phyloP scores from a whole-genome alignment of 2,329 filamentous ascomycete species.

The Cercospora zeina region DNA sequence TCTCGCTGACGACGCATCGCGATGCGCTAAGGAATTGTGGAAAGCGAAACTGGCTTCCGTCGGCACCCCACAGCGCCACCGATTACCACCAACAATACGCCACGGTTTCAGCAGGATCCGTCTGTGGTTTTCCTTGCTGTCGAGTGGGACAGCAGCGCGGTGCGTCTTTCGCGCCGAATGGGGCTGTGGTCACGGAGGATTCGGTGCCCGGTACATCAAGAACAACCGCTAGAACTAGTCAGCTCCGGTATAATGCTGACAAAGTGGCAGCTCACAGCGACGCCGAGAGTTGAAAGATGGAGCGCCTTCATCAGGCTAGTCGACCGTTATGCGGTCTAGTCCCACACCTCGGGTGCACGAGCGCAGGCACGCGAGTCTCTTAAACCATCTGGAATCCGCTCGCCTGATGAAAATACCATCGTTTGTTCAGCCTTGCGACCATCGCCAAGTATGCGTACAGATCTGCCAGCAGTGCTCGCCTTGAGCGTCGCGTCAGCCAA shows the following conservation, averaged over 20 bases:
- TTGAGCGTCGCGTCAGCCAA: slow-evolving; percentile 2
- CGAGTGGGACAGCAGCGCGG: not conserved
- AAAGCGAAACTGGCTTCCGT: not conserved
- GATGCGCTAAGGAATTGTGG: not conserved
- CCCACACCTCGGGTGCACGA: slow-evolving; percentile 6
- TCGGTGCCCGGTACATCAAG: not conserved
- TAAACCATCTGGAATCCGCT: slow-evolving; percentile 2
- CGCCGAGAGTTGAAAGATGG: not conserved
- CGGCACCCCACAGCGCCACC: not conserved
- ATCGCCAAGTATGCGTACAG: not conserved
- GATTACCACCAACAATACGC: not conserved
- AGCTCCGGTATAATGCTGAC: not conserved
- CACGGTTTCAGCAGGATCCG: not conserved
- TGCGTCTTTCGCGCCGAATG: not conserved
- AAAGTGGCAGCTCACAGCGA: not conserved
- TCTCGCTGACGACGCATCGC: not conserved
- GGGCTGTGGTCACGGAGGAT: not conserved
- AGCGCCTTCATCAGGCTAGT: slow-evolving; percentile 3
- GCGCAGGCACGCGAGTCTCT: slow-evolving; percentile 4
- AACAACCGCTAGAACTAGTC: not conserved
- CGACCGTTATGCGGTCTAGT: slow-evolving; percentile 4
- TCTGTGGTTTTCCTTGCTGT: not conserved
- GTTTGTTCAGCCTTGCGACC: not conserved
- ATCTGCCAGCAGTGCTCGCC: slow-evolving; percentile 4
- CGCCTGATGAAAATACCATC: not conserved